These are phyloP conservation scores for Fusarium dimerum DNA, from an alignment of 2,329 filamentous ascomycete species.

Conservation along the genomic window DNA sequence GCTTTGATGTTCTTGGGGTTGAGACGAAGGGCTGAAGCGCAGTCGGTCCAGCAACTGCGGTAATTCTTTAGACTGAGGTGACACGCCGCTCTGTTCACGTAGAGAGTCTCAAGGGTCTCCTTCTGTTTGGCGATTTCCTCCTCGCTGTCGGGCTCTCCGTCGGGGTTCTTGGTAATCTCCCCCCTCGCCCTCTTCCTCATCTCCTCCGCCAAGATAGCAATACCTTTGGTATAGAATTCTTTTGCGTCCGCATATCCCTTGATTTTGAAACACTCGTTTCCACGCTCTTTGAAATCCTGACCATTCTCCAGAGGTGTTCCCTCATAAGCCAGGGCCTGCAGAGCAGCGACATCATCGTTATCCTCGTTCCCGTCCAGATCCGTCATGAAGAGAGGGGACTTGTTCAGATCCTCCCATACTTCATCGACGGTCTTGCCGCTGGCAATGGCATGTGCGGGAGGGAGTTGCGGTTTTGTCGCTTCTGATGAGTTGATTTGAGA, in stretches of 20 bases:
- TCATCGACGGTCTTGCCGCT: conserved; percentile 54
- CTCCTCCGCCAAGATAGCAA: conserved; percentile 68
- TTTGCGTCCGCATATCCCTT: conserved; percentile 79
- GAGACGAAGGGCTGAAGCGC: conserved; percentile 73
- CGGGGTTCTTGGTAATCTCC: conserved; percentile 32
- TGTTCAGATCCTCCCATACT: conserved; percentile 58
- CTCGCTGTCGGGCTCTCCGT: conserved; percentile 40
- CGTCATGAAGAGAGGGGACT: conserved; percentile 91
- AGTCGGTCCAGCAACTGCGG: conserved; percentile 82
- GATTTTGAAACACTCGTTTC: conserved; percentile 81
- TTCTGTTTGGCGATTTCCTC: conserved; percentile 63
- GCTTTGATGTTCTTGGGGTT: conserved; percentile 86
- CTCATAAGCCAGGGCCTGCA: conserved; percentile 90
- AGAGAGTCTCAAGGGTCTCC: conserved; percentile 70
- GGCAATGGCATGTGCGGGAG: conserved; percentile 44
- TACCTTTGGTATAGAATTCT: conserved; percentile 89
- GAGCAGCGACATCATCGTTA: conserved; percentile 80
- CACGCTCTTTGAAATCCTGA: conserved; percentile 83
- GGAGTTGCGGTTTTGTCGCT: conserved; percentile 45
- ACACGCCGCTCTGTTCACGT: conserved; percentile 86
- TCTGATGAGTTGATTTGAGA: conserved; percentile 8
- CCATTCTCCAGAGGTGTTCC: conserved; percentile 84
- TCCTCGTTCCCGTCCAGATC: conserved; percentile 83
- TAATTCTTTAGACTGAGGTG: conserved; percentile 89
- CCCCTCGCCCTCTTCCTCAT: conserved; percentile 54